A percentile compares a stretch with the other conserved stretches of the same genome.
These are phyloP conservation scores for Panus rudis DNA, from an alignment of 768 basidiomycete species.

Conservation along the genomic window DNA sequence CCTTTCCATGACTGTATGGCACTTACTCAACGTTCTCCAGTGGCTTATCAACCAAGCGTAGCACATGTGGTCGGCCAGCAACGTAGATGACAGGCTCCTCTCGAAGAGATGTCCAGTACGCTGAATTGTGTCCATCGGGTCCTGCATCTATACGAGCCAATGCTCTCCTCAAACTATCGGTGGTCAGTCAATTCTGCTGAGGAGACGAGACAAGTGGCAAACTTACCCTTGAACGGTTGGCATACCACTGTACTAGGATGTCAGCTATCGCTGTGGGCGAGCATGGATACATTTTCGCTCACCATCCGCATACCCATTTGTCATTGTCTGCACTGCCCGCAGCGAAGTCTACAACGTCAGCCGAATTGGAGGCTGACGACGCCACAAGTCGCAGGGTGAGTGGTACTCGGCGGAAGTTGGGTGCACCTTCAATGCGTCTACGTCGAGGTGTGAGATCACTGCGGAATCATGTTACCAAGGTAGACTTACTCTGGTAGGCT, in stretches of 20 bases:
- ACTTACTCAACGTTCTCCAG: conserved; percentile 91
- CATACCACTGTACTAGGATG: conserved; percentile 71
- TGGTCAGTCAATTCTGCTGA: conserved; percentile 2
- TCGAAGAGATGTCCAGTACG: conserved; percentile 93
- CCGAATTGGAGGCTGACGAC: conserved; percentile 21
- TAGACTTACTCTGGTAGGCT: conserved; percentile 78
- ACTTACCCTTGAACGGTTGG: conserved; percentile 82
- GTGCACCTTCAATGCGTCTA: conserved; percentile 86
- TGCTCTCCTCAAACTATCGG: conserved; percentile 63
- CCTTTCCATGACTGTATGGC: not conserved
- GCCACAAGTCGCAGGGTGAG: conserved; percentile 40
- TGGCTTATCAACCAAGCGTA: conserved; percentile 81
- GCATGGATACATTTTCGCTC: conserved; percentile 12
- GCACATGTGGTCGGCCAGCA: conserved; percentile 80
- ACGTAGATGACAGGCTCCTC: conserved; percentile 97
- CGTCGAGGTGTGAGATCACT: not conserved
- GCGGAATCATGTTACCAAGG: not conserved
- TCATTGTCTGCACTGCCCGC: conserved; percentile 32
- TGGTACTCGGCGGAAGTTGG: conserved; percentile 85
- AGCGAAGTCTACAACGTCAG: conserved; percentile 31
- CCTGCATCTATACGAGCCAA: conserved; percentile 75
- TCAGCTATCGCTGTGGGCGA: not conserved
- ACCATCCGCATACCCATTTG: conserved; percentile 79
- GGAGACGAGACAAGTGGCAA: conserved; percentile 3
- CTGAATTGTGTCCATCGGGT: conserved; percentile 63